Evolutionary conservation across 2,329 filamentous ascomycete genomes (phyloP).

Genomic region (Neopestalotiopsis sp.): DNA sequence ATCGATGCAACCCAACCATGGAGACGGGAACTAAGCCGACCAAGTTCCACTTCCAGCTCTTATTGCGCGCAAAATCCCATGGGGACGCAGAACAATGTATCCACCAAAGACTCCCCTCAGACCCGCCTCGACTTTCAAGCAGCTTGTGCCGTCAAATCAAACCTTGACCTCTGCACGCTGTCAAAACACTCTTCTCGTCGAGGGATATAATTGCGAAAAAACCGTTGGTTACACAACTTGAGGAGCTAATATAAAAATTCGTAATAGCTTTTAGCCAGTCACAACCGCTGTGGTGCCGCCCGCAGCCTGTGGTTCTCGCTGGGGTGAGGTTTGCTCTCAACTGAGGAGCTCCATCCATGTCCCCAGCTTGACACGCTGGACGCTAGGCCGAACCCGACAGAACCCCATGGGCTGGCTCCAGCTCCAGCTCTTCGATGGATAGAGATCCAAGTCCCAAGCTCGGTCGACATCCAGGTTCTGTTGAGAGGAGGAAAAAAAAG

Average conservation of each 20-base stretch:
- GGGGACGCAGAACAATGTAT: neutral
- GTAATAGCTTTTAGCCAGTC: neutral
- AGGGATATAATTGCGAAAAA: neutral
- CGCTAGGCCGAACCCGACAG: neutral
- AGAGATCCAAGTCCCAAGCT: neutral
- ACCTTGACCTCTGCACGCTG: neutral
- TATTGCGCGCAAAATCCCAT: neutral
- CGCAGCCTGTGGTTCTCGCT: neutral
- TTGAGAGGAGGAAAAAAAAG: neutral
- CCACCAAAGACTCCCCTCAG: neutral
- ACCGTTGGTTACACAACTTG: neutral
- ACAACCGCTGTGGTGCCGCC: neutral
- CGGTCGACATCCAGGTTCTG: neutral
- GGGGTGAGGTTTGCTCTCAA: neutral
- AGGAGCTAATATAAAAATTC: neutral
- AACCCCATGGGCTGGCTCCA: neutral
- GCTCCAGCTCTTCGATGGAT: neutral
- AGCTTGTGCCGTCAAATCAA: neutral
- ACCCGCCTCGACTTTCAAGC: neutral
- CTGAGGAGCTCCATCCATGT: neutral
- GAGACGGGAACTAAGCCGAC: neutral
- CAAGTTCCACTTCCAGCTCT: neutral
- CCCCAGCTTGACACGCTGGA: neutral
- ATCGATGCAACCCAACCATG: neutral
- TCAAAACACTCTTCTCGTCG: neutral